These are phyloP conservation scores for Backusella liffmaniae DNA, from an alignment of 192 early-diverging fungal species.

Conservation along the genomic window DNA sequence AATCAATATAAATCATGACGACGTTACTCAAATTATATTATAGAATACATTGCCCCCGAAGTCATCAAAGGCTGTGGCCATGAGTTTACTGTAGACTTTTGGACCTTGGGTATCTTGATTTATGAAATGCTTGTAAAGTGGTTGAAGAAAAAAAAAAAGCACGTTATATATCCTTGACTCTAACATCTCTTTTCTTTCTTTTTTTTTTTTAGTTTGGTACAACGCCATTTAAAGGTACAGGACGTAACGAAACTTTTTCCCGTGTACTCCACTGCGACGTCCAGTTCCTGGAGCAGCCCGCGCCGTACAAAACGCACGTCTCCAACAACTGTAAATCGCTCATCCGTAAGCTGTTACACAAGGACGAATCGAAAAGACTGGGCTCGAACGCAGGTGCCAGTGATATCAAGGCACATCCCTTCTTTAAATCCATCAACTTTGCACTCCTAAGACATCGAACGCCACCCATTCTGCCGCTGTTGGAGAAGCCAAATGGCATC, in stretches of 20 bases:
- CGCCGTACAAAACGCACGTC: constrained; percentile 20
- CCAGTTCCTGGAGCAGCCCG: constrained; percentile 58
- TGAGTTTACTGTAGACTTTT: constrained; percentile 96
- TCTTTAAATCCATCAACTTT: constrained; percentile 92
- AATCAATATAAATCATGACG: constrained; percentile 22
- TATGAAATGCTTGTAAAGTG: constrained; percentile 88
- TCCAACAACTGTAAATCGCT: constrained; percentile 63
- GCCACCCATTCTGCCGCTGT: constrained; percentile 80
- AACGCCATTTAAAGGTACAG: constrained; percentile 95
- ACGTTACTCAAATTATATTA: not conserved
- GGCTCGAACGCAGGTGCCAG: constrained; percentile 89
- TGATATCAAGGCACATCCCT: constrained; percentile 90
- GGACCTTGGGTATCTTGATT: constrained; percentile 97
- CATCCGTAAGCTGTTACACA: constrained; percentile 82
- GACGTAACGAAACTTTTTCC: constrained; percentile 86
- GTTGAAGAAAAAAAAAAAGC: too few species aligned
- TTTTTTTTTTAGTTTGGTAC: constrained; percentile 61
- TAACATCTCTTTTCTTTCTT: not conserved
- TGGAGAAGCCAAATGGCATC: constrained; percentile 46
- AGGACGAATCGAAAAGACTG: constrained; percentile 86
- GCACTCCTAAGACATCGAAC: constrained; percentile 81
- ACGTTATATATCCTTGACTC: too few species aligned
- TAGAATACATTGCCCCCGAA: constrained; percentile 98
- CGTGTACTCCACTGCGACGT: constrained; percentile 86
- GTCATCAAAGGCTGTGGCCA: constrained; percentile 96